phyloP scores from a whole-genome alignment of 2,329 filamentous ascomycete genomes.

The Didymosphaeria variabile region DNA sequence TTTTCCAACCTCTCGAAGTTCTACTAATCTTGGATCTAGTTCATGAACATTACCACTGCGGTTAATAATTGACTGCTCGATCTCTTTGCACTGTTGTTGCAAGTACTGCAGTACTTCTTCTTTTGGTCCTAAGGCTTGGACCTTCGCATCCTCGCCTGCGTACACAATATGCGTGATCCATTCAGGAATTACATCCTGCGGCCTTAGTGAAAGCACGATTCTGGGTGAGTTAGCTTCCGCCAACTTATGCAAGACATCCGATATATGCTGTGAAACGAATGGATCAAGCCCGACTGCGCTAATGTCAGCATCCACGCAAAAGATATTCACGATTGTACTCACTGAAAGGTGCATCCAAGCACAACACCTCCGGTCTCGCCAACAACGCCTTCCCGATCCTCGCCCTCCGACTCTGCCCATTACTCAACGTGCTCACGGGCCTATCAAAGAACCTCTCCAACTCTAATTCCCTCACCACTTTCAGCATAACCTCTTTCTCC shows the following conservation, averaged over 20 bases:
- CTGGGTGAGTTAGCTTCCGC: constrained; percentile 73
- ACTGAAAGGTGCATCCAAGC: constrained; percentile 89
- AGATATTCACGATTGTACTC: constrained; percentile 31
- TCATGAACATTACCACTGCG: constrained; percentile 13
- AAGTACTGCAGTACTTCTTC: constrained; percentile 65
- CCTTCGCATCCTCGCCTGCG: constrained; percentile 71
- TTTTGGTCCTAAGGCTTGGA: constrained; percentile 73
- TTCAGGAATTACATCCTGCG: constrained; percentile 85
- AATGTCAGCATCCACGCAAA: constrained; percentile 8
- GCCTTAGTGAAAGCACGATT: constrained; percentile 78
- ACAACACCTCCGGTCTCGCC: constrained; percentile 77
- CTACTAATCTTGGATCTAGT: constrained; percentile 31
- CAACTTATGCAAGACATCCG: constrained; percentile 72
- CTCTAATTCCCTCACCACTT: constrained; percentile 74
- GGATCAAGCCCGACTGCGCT: constrained; percentile 85
- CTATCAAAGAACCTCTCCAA: constrained; percentile 76
- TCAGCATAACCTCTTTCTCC: constrained; percentile 60
- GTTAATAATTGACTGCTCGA: constrained; percentile 44
- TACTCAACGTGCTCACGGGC: constrained; percentile 89
- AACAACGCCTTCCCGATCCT: constrained; percentile 88
- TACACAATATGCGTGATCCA: constrained; percentile 90
- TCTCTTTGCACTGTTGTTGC: constrained; percentile 35
- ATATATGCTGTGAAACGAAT: constrained; percentile 76
- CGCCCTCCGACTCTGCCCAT: constrained; percentile 88
- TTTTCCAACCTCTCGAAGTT: constrained; percentile 38